Evolutionary conservation across 495 filamentous ascomycete genomes (phyloP).

Genomic region (Polyplosphaeria fusca): DNA sequence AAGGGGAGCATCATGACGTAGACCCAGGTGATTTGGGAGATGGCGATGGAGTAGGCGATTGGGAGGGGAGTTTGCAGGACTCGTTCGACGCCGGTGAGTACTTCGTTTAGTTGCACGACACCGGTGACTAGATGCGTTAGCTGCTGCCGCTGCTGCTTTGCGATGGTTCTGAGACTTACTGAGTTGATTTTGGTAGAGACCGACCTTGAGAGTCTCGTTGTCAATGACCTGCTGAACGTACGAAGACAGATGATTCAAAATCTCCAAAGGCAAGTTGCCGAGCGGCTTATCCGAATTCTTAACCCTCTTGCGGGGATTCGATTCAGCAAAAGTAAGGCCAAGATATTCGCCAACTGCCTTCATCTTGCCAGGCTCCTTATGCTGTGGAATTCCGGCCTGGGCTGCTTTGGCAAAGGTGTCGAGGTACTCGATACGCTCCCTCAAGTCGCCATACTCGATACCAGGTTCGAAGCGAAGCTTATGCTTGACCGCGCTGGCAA

Average conservation of each 20-base stretch:
- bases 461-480: slow-evolving; percentile 84
- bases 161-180: slow-evolving; percentile 14
- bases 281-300: slow-evolving; percentile 39
- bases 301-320: slow-evolving; percentile 36
- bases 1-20: slow-evolving; percentile 83
- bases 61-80: slow-evolving; percentile 84
- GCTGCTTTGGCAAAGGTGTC: slow-evolving; percentile 70
- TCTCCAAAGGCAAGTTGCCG: slow-evolving; percentile 40
- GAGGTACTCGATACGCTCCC: slow-evolving; percentile 56
- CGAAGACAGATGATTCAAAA: slow-evolving; percentile 35
- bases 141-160: background rate
- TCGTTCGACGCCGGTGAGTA: slow-evolving; percentile 70
- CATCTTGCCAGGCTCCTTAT: slow-evolving; percentile 44
- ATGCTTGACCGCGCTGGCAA: slow-evolving; percentile 76
- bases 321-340: slow-evolving; percentile 37
- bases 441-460: slow-evolving; percentile 67
- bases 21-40: slow-evolving; percentile 85
- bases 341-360: slow-evolving; percentile 34
- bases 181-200: slow-evolving; percentile 39
- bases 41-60: slow-evolving; percentile 80
- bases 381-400: slow-evolving; percentile 48
- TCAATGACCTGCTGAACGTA: slow-evolving; percentile 35
- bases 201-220: slow-evolving; percentile 55
- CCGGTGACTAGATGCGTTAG: slow-evolving; percentile 20
- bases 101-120: slow-evolving; percentile 65